Percentiles rank a stretch among this genome's conserved stretches.
phyloP scores from a whole-genome alignment of 169 alveolate species.

The Perkinsus olseni region DNA sequence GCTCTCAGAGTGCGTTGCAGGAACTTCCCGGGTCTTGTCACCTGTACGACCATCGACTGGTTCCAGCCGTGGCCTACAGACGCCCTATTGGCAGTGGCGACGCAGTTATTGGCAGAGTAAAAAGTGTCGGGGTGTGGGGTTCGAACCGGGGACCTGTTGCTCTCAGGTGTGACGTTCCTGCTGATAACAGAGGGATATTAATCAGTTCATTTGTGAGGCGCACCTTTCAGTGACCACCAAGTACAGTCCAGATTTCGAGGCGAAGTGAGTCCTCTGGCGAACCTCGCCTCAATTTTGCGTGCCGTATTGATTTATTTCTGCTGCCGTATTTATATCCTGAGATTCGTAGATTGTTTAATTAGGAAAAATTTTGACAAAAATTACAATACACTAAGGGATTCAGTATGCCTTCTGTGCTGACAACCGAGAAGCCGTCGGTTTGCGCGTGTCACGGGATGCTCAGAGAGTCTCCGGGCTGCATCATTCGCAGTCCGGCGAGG shows the following conservation, averaged over 20 bases:
- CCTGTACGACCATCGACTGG: constrained; percentile 93
- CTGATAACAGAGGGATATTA: constrained; percentile 53
- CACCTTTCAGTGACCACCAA: constrained; percentile 60
- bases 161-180: constrained; percentile 40
- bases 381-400: too few relatives aligned
- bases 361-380: too few relatives aligned
- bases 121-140: neutral
- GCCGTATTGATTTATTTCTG: too few relatives aligned
- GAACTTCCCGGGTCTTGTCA: constrained; percentile 90
- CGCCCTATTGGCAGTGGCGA: constrained; percentile 88
- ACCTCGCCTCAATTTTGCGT: too few relatives aligned
- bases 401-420: too few relatives aligned
- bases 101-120: constrained; percentile 64
- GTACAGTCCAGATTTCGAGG: constrained; percentile 70
- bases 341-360: too few relatives aligned
- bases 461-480: too few relatives aligned
- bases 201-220: constrained; percentile 62
- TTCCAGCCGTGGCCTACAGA: constrained; percentile 88
- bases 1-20: constrained; percentile 73
- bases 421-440: too few relatives aligned
- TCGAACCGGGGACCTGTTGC: neutral
- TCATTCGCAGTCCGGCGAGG: too few relatives aligned
- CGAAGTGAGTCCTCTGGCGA: constrained; percentile 17
- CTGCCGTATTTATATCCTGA: too few relatives aligned
- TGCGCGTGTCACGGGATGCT: too few relatives aligned